phyloP scores from a whole-genome alignment of 306 rosid genomes.

The Sechiopsis laciniata region DNA sequence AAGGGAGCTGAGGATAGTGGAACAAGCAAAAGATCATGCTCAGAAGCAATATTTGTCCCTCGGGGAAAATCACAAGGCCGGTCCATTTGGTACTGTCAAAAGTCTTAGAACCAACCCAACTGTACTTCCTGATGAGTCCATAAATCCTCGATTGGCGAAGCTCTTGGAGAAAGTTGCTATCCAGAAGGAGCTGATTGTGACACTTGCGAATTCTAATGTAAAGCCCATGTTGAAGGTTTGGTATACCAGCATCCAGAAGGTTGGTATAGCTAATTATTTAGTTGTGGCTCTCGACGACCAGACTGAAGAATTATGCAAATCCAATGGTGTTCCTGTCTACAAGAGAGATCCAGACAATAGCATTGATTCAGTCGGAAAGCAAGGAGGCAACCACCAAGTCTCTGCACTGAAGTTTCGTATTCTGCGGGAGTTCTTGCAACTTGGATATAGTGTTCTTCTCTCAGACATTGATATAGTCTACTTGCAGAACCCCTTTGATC shows the following conservation, averaged over 20 bases:
- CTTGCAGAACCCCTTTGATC: conserved; percentile 81
- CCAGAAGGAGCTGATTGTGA: conserved; percentile 61
- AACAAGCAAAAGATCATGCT: conserved; percentile 62
- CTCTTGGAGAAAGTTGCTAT: conserved; percentile 59
- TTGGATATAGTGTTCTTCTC: conserved; percentile 77
- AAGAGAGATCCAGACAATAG: conserved; percentile 70
- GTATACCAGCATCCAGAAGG: conserved; percentile 64
- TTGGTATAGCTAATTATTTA: conserved; percentile 62
- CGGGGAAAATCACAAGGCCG: conserved; percentile 69
- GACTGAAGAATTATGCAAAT: conserved; percentile 58
- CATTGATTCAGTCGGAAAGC: conserved; percentile 51
- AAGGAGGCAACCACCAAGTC: conserved; percentile 72
- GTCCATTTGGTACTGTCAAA: conserved; percentile 75
- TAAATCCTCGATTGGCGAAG: conserved; percentile 73
- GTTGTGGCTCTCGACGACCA: conserved; percentile 64
- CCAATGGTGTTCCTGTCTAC: conserved; percentile 64
- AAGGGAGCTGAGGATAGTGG: conserved; percentile 54
- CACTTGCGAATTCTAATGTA: conserved; percentile 70
- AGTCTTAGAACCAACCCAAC: conserved; percentile 78
- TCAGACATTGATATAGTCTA: conserved; percentile 82
- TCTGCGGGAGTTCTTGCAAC: conserved; percentile 74
- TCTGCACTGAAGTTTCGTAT: conserved; percentile 70
- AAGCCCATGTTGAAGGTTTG: conserved; percentile 61
- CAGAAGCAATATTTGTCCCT: conserved; percentile 48
- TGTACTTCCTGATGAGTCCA: conserved; percentile 56